These are phyloP conservation scores for Colletotrichum orbiculare DNA, from an alignment of 2,329 filamentous ascomycete genomes.

Conservation along the genomic window DNA sequence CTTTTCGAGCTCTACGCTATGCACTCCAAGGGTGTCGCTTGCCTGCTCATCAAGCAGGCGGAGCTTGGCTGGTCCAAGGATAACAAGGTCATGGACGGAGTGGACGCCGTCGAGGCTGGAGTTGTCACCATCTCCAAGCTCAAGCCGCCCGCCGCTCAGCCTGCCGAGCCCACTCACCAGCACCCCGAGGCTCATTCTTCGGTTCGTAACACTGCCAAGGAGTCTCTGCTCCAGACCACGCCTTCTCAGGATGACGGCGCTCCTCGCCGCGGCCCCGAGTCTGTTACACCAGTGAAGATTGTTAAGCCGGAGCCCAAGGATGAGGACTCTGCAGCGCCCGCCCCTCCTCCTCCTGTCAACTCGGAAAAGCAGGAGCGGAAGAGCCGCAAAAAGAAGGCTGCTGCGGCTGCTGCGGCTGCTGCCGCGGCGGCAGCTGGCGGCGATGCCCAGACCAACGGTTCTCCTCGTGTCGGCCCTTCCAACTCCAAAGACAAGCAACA, in stretches of 20 bases:
- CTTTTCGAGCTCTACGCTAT: slow-evolving; percentile 97
- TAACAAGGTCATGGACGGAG: slow-evolving; percentile 83
- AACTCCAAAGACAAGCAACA: slow-evolving; percentile 46
- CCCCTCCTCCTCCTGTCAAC: slow-evolving; percentile 44
- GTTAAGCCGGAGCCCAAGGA: slow-evolving; percentile 61
- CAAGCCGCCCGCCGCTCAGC: slow-evolving; percentile 60
- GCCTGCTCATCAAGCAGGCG: slow-evolving; percentile 83
- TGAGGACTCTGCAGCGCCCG: slow-evolving; percentile 51
- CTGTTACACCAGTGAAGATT: slow-evolving; percentile 49
- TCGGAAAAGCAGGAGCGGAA: slow-evolving; percentile 72
- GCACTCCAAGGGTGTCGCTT: slow-evolving; percentile 97
- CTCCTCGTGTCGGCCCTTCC: slow-evolving; percentile 46
- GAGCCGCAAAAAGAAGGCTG: slow-evolving; percentile 75
- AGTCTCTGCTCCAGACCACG: slow-evolving; percentile 44
- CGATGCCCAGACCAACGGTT: slow-evolving; percentile 59
- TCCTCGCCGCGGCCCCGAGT: slow-evolving; percentile 46
- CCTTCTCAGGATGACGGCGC: slow-evolving; percentile 45
- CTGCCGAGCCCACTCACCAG: slow-evolving; percentile 55
- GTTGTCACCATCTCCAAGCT: slow-evolving; percentile 81
- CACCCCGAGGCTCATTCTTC: slow-evolving; percentile 45
- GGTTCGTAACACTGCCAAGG: slow-evolving; percentile 47
- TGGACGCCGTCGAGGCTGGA: slow-evolving; percentile 80
- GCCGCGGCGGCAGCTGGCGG: slow-evolving; percentile 53
- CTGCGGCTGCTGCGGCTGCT: slow-evolving; percentile 51
- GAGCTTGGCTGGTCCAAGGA: slow-evolving; percentile 94